These are phyloP conservation scores for Brasilioporus rufonigricans DNA, from an alignment of 768 basidiomycete genomes.

Conservation along the genomic window DNA sequence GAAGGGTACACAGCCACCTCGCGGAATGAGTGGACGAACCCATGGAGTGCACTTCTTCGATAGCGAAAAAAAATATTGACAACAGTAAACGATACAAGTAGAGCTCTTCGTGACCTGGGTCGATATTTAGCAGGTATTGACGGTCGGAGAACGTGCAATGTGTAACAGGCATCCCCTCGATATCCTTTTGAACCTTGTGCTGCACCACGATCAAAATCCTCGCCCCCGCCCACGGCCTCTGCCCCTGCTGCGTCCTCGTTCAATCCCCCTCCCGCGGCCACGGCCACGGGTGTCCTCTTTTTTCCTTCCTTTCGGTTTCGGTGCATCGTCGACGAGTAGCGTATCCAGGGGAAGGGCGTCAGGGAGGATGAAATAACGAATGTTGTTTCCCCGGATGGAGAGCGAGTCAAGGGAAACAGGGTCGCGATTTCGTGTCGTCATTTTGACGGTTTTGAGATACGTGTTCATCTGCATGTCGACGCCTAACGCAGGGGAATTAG, in stretches of 20 bases:
- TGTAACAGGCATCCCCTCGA: conserved; percentile 3
- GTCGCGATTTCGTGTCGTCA: conserved; percentile 90
- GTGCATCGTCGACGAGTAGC: conserved; percentile 94
- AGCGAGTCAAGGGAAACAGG: conserved; percentile 84
- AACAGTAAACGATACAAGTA: conserved; percentile 21
- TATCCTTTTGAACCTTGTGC: conserved; percentile 1
- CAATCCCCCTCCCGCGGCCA: conserved; percentile 51
- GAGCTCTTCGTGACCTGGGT: conserved; percentile 13
- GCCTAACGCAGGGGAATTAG: conserved; percentile 45
- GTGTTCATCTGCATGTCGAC: conserved; percentile 99
- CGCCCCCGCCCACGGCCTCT: conserved; percentile 51
- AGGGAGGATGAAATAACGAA: conserved; percentile 96
- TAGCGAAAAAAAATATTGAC: conserved; percentile 9
- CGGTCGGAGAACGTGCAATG: conserved; percentile 10
- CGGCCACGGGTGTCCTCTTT: conserved; percentile 78
- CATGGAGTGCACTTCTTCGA: not conserved
- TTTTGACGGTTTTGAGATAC: conserved; percentile 95
- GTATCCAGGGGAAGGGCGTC: conserved; percentile 97
- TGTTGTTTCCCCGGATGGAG: conserved; percentile 94
- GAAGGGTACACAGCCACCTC: no score
- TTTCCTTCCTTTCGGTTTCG: conserved; percentile 90
- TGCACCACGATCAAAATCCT: conserved; percentile 31
- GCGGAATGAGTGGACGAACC: no score
- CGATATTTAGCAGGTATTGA: conserved; percentile 26
- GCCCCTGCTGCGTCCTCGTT: conserved; percentile 54